Evolutionary conservation across 345 rosid species (phyloP), one percentile per base, ranked within the genome.

Genomic region (Isatis tinctoria): DNA sequence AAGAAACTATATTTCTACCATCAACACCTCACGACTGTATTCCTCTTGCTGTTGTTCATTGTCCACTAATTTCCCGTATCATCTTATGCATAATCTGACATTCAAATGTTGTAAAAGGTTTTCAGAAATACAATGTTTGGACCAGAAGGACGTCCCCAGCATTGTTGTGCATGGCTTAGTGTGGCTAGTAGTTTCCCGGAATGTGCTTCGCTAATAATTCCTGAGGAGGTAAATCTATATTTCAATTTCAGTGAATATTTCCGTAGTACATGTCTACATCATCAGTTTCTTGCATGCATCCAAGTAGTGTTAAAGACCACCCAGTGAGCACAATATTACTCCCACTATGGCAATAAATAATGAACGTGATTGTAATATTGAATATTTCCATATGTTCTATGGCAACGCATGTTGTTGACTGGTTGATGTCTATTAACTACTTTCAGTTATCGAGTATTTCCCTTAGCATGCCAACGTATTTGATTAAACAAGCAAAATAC

Each of bases 121-220:
- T 95, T 95, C 79, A 83, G 98, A 76, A 95, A 92, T 85, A 95
- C 99, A 68, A 95, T 95, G 99, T 95, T 95, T 85, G 98, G 99
- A 54, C 98, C 98, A 69, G 99, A 95, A 84, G 99, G 99, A 71
- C 96, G 98, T 74, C 99, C 98, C 64, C 99, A 95, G 76, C 99
- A 95, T 79, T 95, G 99, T 66, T 95, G 99, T 89, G 98, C 99
- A 69, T 95, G 99, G 99, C 97, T 95, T 76, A 93, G 99, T 75
- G 97, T 90, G 80, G 99, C 98, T 71, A 88, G 98, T 81, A 92
- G 98, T 73, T 95, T 95, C 75, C 97, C 95, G 35, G 98, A 92
- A 76, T 95, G 99, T 81, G 94, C 98, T 83, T 95, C 98, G 63
- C 79, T 94, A 61, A 85, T 95, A 76, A 84, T 92, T 77, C 91